Conservation (phyloP, 1,284 basidiomycete species). For the Ceratobasidium sp. region DNA sequence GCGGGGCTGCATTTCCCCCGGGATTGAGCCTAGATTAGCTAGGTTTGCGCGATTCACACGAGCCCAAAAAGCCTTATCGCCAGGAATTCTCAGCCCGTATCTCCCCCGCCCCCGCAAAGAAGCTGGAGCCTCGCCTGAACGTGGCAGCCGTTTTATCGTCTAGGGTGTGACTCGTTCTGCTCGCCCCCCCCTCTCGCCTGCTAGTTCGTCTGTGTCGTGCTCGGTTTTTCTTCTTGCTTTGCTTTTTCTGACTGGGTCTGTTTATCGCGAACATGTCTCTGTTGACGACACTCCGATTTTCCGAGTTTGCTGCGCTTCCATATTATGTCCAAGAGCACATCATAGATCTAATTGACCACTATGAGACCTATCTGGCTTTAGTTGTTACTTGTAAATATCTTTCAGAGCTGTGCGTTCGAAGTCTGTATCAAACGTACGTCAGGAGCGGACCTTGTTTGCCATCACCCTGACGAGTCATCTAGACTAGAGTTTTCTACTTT, state of each 20-base stretch:
- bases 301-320: slow-evolving; percentile 15
- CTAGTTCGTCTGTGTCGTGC: neutral
- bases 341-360: slow-evolving; percentile 12
- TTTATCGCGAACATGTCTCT: neutral
- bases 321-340: slow-evolving; percentile 18
- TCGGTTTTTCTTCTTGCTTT: neutral
- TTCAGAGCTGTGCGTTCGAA: slow-evolving; percentile 14
- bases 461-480: neutral
- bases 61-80: slow-evolving; percentile 11
- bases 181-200: neutral
- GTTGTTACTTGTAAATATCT: slow-evolving; percentile 14
- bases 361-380: slow-evolving; percentile 14
- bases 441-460: too few species aligned
- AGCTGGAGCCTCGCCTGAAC: neutral
- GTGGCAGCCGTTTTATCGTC: neutral
- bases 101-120: neutral
- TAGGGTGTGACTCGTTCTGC: neutral
- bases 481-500: slow-evolving; percentile 24
- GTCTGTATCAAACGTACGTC: slow-evolving; percentile 15
- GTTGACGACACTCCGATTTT: neutral
- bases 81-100: neutral
- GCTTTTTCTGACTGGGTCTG: neutral
- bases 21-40: neutral
- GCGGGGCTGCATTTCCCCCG: neutral
- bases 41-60: neutral